Evolutionary conservation across 2,329 filamentous ascomycete genomes (phyloP).

Genomic region (Botrytis cinerea): DNA sequence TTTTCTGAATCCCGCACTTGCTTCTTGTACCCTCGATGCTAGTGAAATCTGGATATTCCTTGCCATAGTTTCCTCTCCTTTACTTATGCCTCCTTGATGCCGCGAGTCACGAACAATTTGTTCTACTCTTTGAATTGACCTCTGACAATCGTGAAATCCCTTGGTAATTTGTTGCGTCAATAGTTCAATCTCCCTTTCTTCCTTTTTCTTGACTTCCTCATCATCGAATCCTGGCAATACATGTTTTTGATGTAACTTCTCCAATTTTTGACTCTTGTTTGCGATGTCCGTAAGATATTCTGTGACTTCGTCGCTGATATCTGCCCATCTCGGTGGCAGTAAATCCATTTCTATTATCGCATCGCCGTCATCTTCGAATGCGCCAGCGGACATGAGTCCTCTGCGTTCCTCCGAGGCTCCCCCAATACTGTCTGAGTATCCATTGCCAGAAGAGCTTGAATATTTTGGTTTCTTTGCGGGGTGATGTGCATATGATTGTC

Average conservation of each 20-base stretch:
- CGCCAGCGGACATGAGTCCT: slow-evolving; percentile 79
- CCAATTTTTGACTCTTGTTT: slow-evolving; percentile 78
- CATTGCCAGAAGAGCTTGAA: slow-evolving; percentile 49
- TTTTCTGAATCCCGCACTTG: slow-evolving; percentile 89
- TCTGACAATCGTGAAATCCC: slow-evolving; percentile 86
- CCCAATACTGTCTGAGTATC: slow-evolving; percentile 61
- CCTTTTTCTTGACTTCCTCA: slow-evolving; percentile 80
- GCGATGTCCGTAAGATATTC: slow-evolving; percentile 80
- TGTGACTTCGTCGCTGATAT: slow-evolving; percentile 89
- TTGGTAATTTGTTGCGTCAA: slow-evolving; percentile 89
- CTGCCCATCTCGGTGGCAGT: slow-evolving; percentile 91
- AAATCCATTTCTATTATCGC: slow-evolving; percentile 98
- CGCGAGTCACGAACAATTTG: slow-evolving; percentile 81
- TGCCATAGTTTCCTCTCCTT: slow-evolving; percentile 92
- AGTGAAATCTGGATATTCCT: slow-evolving; percentile 93
- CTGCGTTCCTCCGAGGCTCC: slow-evolving; percentile 64
- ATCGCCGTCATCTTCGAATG: slow-evolving; percentile 84
- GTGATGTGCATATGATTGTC: slow-evolving; percentile 96
- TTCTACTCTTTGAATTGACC: slow-evolving; percentile 84
- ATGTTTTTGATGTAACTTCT: slow-evolving; percentile 95
- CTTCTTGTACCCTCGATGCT: slow-evolving; percentile 84
- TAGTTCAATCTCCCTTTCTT: slow-evolving; percentile 87
- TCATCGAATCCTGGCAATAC: slow-evolving; percentile 96
- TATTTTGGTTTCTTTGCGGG: slow-evolving; percentile 82
- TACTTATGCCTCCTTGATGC: slow-evolving; percentile 69